Conservation (phyloP, 1,139 yeast genomes). For the Blastobotrys capitulatus region DNA sequence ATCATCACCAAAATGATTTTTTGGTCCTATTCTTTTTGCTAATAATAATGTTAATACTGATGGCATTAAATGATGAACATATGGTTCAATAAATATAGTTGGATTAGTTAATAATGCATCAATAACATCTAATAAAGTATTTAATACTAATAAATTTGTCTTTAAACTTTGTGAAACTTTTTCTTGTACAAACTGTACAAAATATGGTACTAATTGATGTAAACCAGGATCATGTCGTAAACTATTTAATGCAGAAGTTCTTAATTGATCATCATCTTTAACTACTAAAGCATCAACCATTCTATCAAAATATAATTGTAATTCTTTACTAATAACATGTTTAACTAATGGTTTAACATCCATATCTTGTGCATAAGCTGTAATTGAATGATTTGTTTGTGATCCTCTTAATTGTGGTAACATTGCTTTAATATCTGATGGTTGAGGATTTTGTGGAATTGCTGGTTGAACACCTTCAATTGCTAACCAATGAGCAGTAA, state of each 20-base stretch:
- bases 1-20: slow-evolving; percentile 25
- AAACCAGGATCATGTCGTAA: slow-evolving; percentile 90
- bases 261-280: slow-evolving; percentile 50
- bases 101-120: slow-evolving; percentile 80
- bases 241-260: slow-evolving; percentile 76
- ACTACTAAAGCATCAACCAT: slow-evolving; percentile 70
- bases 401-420: slow-evolving; percentile 41
- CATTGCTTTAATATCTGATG: slow-evolving; percentile 42
- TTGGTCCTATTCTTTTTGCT: slow-evolving; percentile 82
- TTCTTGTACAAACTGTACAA: slow-evolving; percentile 93
- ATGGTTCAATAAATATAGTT: slow-evolving; percentile 89
- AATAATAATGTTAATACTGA: slow-evolving; percentile 82
- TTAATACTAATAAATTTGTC: slow-evolving; percentile 55
- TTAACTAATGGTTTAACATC: slow-evolving; percentile 93
- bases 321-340: slow-evolving; percentile 90
- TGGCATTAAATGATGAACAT: slow-evolving; percentile 95
- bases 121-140: slow-evolving; percentile 88
- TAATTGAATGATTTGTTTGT: slow-evolving; percentile 31
- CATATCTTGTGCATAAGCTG: slow-evolving; percentile 44
- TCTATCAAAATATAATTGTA: slow-evolving; percentile 88
- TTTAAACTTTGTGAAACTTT: slow-evolving; percentile 86
- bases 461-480: slow-evolving; percentile 98
- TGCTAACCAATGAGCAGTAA: slow-evolving; percentile 98
- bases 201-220: slow-evolving; percentile 94
- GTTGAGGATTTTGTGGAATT: slow-evolving; percentile 92